phyloP scores from a whole-genome alignment of 805 yeast species.

The Lachancea fermentati region DNA sequence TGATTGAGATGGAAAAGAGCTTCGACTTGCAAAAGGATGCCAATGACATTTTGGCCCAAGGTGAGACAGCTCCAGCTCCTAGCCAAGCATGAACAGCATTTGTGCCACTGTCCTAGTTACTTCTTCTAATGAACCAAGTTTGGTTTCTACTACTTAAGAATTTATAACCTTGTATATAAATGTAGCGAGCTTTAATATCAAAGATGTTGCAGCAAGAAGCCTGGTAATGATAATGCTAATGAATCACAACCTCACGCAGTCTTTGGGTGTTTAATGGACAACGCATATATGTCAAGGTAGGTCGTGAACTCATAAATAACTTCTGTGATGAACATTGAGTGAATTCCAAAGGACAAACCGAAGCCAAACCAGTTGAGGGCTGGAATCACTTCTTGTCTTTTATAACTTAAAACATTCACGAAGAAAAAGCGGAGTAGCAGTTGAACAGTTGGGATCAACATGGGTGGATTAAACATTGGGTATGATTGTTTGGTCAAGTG shows the following conservation, averaged over 20 bases:
- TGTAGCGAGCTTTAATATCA: not conserved
- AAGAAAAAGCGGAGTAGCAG: conserved; percentile 26
- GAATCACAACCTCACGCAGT: conserved; percentile 16
- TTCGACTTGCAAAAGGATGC: conserved; percentile 76
- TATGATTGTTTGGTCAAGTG: conserved; percentile 77
- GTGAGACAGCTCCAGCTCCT: conserved; percentile 43
- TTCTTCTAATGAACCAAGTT: too few relatives aligned
- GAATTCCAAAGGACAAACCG: conserved; percentile 62
- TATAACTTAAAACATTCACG: conserved; percentile 25
- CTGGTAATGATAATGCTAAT: too few relatives aligned
- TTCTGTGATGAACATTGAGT: conserved; percentile 66
- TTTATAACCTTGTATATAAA: conserved; percentile 10
- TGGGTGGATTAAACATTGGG: conserved; percentile 69
- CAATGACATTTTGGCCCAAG: conserved; percentile 66
- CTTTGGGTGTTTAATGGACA: conserved; percentile 75
- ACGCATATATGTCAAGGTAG: conserved; percentile 79
- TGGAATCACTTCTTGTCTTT: conserved; percentile 39
- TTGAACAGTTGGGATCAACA: conserved; percentile 57
- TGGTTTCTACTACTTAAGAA: conserved; percentile 2
- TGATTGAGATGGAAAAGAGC: conserved; percentile 90
- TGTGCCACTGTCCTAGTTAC: too few relatives aligned
- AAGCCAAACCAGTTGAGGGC: conserved; percentile 60
- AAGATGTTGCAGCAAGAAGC: not conserved
- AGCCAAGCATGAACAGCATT: not conserved
- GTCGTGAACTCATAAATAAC: conserved; percentile 74